Conservation (phyloP, 2,329 filamentous ascomycete species). For the Fusarium sp. region DNA sequence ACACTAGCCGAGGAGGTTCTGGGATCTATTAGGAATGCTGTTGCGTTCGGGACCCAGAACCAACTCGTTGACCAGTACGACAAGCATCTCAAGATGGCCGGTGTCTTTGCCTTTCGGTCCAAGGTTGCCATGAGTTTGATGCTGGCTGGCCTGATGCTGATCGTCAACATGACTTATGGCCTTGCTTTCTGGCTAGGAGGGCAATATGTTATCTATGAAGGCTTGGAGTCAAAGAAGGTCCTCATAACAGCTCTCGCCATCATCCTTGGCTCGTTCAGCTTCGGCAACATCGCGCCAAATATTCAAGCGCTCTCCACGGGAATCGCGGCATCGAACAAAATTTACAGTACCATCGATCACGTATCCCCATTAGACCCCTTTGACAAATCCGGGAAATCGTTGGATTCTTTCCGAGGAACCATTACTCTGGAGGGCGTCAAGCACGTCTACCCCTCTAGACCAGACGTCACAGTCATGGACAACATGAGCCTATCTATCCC, state of each 20-base stretch:
- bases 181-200: constrained; percentile 90
- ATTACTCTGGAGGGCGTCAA: constrained; percentile 85
- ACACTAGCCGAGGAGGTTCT: constrained; percentile 93
- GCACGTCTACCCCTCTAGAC: constrained; percentile 93
- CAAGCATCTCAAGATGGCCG: constrained; percentile 75
- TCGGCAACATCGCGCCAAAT: constrained; percentile 89
- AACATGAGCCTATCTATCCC: constrained; percentile 82
- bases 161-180: constrained; percentile 87
- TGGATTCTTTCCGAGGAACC: constrained; percentile 78
- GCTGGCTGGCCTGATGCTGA: constrained; percentile 83
- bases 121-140: constrained; percentile 79
- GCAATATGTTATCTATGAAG: constrained; percentile 73
- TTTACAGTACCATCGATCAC: constrained; percentile 92
- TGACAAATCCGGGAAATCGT: constrained; percentile 72
- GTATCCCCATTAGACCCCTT: constrained; percentile 83
- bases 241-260: constrained; percentile 89
- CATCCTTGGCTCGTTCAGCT: constrained; percentile 90
- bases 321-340: constrained; percentile 86
- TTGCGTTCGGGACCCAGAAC: constrained; percentile 91
- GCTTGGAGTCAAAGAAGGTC: constrained; percentile 74
- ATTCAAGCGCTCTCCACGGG: constrained; percentile 85
- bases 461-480: constrained; percentile 89
- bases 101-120: constrained; percentile 78
- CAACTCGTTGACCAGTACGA: constrained; percentile 91
- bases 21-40: constrained; percentile 88